Percentiles rank a stretch among this genome's conserved stretches.
phyloP scores from a whole-genome alignment of 2,329 filamentous ascomycete genomes.

The Alternaria gaisen region DNA sequence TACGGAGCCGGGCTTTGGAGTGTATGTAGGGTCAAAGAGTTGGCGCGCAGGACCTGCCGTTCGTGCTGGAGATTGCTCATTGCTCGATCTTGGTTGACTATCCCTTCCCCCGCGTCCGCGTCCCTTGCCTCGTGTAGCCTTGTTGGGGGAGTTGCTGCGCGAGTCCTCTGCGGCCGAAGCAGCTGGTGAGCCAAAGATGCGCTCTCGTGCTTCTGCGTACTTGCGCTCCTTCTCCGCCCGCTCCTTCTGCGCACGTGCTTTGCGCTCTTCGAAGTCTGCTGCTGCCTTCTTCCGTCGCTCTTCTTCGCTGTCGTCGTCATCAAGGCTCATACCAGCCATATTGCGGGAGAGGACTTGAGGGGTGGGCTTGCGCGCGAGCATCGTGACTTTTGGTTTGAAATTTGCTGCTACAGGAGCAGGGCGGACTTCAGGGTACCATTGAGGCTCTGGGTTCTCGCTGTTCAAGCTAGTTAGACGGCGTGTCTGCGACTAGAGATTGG shows the following conservation, averaged over 20 bases:
- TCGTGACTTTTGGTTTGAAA: slow-evolving; percentile 83
- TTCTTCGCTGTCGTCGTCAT: slow-evolving; percentile 71
- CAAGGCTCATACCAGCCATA: slow-evolving; percentile 56
- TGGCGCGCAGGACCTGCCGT: slow-evolving; percentile 59
- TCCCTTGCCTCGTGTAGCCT: slow-evolving; percentile 47
- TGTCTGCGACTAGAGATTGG: neutral
- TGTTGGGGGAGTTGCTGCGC: slow-evolving; percentile 47
- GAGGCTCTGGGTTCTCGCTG: slow-evolving; percentile 77
- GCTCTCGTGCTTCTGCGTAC: slow-evolving; percentile 87
- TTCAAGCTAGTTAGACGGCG: slow-evolving; percentile 23
- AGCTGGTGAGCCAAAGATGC: slow-evolving; percentile 76
- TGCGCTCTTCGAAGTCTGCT: slow-evolving; percentile 77
- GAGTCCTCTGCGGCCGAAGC: slow-evolving; percentile 48
- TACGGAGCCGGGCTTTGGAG: slow-evolving; percentile 68
- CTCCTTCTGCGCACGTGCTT: slow-evolving; percentile 78
- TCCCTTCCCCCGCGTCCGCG: slow-evolving; percentile 50
- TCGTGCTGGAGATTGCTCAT: slow-evolving; percentile 48
- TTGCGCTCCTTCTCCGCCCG: slow-evolving; percentile 88
- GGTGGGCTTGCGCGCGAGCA: slow-evolving; percentile 83
- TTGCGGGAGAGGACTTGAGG: slow-evolving; percentile 68
- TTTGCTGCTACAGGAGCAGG: slow-evolving; percentile 71
- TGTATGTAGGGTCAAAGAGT: slow-evolving; percentile 80
- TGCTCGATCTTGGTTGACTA: slow-evolving; percentile 49
- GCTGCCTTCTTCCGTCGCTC: slow-evolving; percentile 67
- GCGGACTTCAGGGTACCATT: slow-evolving; percentile 76